Conservation (phyloP, 2,329 filamentous ascomycete species). For the Calonectria pteridis region DNA sequence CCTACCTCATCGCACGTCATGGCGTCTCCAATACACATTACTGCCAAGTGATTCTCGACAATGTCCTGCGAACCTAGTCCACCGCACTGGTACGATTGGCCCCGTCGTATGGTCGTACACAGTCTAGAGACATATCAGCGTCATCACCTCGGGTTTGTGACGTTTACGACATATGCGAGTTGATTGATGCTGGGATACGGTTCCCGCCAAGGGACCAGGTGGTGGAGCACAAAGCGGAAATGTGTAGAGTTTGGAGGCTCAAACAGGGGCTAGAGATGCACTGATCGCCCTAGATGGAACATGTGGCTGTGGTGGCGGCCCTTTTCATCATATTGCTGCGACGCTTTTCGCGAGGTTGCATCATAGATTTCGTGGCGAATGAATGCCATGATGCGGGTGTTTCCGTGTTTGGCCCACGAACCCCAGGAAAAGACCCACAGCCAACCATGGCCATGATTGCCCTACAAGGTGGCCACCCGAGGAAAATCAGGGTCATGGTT, state of each 20-base stretch:
- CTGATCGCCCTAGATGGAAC: constrained; percentile 30
- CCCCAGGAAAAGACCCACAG: neutral
- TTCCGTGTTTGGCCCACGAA: neutral
- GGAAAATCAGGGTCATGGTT: constrained; percentile 33
- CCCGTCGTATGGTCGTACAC: neutral
- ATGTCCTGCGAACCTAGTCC: constrained; percentile 25
- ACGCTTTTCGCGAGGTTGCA: constrained; percentile 17
- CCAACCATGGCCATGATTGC: neutral
- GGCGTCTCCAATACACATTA: constrained; percentile 29
- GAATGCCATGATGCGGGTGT: neutral
- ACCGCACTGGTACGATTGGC: constrained; percentile 22
- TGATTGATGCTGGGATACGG: constrained; percentile 11
- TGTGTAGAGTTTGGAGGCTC: constrained; percentile 30
- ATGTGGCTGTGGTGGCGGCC: constrained; percentile 39
- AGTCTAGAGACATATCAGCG: constrained; percentile 34
- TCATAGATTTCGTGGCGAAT: constrained; percentile 33
- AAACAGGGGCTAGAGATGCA: constrained; percentile 28
- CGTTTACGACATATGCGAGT: constrained; percentile 37
- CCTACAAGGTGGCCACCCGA: neutral
- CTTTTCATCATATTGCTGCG: constrained; percentile 33
- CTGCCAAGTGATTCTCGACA: neutral
- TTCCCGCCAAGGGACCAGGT: constrained; percentile 35
- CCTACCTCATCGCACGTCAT: constrained; percentile 44
- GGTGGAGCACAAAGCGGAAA: constrained; percentile 9
- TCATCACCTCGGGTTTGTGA: constrained; percentile 41